These are phyloP conservation scores for Ophiostoma himal-ulmi DNA, from an alignment of 2,329 filamentous ascomycete species.

Conservation along the genomic window DNA sequence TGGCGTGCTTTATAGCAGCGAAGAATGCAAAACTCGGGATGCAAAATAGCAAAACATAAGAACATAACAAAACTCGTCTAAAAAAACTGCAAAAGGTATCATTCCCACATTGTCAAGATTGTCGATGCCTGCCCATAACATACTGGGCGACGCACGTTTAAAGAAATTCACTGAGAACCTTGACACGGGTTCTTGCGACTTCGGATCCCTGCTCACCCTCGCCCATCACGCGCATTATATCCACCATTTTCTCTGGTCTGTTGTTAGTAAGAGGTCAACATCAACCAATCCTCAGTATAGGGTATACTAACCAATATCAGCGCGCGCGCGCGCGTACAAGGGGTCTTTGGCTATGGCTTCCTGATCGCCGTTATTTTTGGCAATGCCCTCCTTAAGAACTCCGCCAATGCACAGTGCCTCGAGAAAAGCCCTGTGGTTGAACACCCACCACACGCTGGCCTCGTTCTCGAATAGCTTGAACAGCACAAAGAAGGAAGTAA, in stretches of 20 bases:
- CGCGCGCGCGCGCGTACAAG: slow-evolving; percentile 53
- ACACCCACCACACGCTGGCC: slow-evolving; percentile 77
- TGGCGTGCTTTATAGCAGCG: not conserved
- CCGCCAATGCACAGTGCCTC: slow-evolving; percentile 65
- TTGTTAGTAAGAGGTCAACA: not conserved
- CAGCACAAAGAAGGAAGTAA: slow-evolving; percentile 68
- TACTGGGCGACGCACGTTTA: slow-evolving; percentile 6
- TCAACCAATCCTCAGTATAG: not conserved
- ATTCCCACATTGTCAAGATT: not conserved
- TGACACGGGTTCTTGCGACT: slow-evolving; percentile 53
- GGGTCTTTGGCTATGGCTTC: slow-evolving; percentile 49
- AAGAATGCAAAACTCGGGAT: not conserved
- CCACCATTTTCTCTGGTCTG: slow-evolving; percentile 45
- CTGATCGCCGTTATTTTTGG: slow-evolving; percentile 40
- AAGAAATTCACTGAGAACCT: slow-evolving; percentile 52
- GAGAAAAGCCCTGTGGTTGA: slow-evolving; percentile 73
- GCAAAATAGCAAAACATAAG: not conserved
- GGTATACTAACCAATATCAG: slow-evolving; percentile 52
- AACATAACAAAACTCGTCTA: not conserved
- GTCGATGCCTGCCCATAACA: not conserved
- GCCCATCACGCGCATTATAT: slow-evolving; percentile 56
- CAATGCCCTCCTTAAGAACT: slow-evolving; percentile 47
- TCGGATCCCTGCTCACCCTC: slow-evolving; percentile 51
- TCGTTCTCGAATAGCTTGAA: slow-evolving; percentile 63
- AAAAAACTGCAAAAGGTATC: not conserved